Evolutionary conservation across 805 yeast species (phyloP), one percentile per base, ranked within the genome.

Genomic region (Candida germanica): DNA sequence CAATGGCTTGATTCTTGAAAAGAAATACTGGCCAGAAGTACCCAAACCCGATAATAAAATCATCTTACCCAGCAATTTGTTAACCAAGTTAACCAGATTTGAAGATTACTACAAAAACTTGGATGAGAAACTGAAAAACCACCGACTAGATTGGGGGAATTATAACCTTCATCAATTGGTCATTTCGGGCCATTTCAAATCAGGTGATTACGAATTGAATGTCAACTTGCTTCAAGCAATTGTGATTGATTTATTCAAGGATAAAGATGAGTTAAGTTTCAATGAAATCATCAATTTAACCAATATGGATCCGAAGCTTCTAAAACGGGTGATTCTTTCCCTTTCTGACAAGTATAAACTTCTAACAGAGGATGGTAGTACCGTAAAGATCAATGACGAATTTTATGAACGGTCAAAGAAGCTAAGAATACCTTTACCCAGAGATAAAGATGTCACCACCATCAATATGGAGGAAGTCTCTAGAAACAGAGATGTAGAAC

Each of bases 171-270:
- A 73, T 35, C 70, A 69, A 40, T 39, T 72, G 13, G 44, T 50
- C 0, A 52, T 73, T 11, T 39, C 44, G 10, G 59, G 59, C 2
- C 40, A 49, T 14, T 70, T 71, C 42, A 50, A 50, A 11, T 41
- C 42, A 9, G 65, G 59, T 0, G 30, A 47, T 6, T 62, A 61
- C 33, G 69, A 63, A 17, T 48, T 68, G 21, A 41, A 40, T 2
- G 61, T 72, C 13, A 69, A 71, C 26, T 44, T 71, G n/a, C 59
- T 65, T 30, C 76, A 72, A 44, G 75, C 75, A 0, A 50, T 62
- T 1, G 56, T 71, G 0, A 42, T 73, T 3, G 37, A 64, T 10
- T 48, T 64, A 11, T 73, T 70, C 42, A 64, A 67, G 28, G 54
- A 61, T 0, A 10, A 25, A 2, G 58, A 59, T 8, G 7, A 10